A percentile compares a stretch with the other conserved stretches of the same genome.
Conservation (phyloP, 495 filamentous ascomycete species). For the Letharia columbiana region DNA sequence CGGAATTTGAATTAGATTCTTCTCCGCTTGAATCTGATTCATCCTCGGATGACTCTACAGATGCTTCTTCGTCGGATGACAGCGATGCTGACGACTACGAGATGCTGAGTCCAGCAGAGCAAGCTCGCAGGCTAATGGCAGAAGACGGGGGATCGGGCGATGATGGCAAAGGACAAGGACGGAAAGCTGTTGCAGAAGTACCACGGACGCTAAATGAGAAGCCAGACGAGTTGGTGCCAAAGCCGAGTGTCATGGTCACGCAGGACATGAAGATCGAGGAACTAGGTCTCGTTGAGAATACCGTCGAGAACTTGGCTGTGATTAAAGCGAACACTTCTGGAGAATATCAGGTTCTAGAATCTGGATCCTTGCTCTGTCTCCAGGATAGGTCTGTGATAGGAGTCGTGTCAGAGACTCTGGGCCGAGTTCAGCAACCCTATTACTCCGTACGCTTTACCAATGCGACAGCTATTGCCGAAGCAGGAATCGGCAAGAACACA, state of each 20-base stretch:
- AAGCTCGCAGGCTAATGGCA: conserved; percentile 71
- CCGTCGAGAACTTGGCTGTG: conserved; percentile 67
- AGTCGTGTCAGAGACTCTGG: conserved; percentile 70
- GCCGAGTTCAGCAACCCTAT: conserved; percentile 69
- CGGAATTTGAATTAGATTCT: conserved; percentile 65
- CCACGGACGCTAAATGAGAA: conserved; percentile 69
- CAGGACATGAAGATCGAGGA: conserved; percentile 64
- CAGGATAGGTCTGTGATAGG: conserved; percentile 68
- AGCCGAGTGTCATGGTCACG: conserved; percentile 65
- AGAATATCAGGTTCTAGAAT: conserved; percentile 74
- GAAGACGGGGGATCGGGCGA: conserved; percentile 64
- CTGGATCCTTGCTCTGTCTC: conserved; percentile 74
- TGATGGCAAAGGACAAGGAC: conserved; percentile 44
- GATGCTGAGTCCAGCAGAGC: conserved; percentile 66
- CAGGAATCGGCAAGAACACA: conserved; percentile 54
- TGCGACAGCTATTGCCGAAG: conserved; percentile 53
- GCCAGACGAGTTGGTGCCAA: conserved; percentile 55
- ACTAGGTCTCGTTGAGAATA: conserved; percentile 61
- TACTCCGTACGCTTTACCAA: conserved; percentile 69
- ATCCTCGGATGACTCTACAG: conserved; percentile 42
- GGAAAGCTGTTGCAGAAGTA: conserved; percentile 36
- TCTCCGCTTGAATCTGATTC: conserved; percentile 45
- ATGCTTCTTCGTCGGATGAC: conserved; percentile 49
- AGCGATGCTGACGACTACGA: conserved; percentile 65
- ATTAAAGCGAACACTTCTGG: conserved; percentile 73